Conservation (phyloP, 2,329 filamentous ascomycete genomes). For the Bipolaris oryzae region DNA sequence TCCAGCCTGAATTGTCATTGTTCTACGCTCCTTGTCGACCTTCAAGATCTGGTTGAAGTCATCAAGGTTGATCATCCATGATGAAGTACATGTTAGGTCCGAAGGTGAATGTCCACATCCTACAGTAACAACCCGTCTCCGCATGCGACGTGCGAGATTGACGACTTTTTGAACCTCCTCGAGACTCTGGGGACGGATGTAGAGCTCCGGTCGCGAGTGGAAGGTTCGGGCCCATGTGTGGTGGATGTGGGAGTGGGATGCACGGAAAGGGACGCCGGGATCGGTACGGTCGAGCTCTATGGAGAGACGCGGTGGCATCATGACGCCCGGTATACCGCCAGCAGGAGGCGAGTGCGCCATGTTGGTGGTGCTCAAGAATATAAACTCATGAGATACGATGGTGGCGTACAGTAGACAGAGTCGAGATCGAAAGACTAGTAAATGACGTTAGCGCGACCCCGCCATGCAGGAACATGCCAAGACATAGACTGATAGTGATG, state of each 20-base stretch:
- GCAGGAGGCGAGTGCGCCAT: slow-evolving; percentile 32
- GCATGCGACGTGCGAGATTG: slow-evolving; percentile 77
- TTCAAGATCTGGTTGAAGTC: slow-evolving; percentile 74
- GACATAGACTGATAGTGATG: background rate
- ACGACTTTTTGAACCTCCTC: slow-evolving; percentile 84
- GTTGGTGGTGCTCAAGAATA: slow-evolving; percentile 10
- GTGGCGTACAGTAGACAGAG: slow-evolving; percentile 3
- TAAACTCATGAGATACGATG: slow-evolving; percentile 9
- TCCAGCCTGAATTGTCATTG: slow-evolving; percentile 83
- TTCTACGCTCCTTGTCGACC: slow-evolving; percentile 68
- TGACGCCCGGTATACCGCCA: slow-evolving; percentile 26
- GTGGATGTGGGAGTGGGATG: slow-evolving; percentile 73
- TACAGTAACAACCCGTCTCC: slow-evolving; percentile 81
- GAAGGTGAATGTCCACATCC: slow-evolving; percentile 92
- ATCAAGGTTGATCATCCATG: slow-evolving; percentile 95
- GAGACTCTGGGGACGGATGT: slow-evolving; percentile 80
- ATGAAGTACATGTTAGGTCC: slow-evolving; percentile 88
- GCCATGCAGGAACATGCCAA: slow-evolving; percentile 8
- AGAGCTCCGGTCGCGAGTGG: slow-evolving; percentile 86
- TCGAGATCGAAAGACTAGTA: slow-evolving; percentile 9
- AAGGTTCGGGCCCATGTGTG: slow-evolving; percentile 96
- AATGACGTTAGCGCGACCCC: slow-evolving; percentile 13
- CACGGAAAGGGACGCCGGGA: slow-evolving; percentile 75
- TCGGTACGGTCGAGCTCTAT: slow-evolving; percentile 65
- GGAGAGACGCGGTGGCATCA: slow-evolving; percentile 50